Conservation (phyloP, 1,139 yeast species). For the Yamadazyma dushanensis region DNA sequence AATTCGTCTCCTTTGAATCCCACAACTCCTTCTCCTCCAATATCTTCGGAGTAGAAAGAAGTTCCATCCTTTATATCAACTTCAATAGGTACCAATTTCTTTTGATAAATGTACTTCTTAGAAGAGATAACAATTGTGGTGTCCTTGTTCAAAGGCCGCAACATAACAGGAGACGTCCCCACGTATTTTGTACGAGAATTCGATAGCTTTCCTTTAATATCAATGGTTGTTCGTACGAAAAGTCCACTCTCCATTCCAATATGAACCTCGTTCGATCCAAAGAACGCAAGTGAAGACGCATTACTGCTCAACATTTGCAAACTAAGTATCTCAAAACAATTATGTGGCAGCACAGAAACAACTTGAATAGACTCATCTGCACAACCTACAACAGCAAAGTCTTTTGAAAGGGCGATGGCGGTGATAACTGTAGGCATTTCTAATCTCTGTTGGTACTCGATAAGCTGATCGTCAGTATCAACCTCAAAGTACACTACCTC, state of each 20-base stretch:
- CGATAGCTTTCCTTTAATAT: constrained; percentile 59
- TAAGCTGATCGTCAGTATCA: constrained; percentile 61
- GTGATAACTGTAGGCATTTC: constrained; percentile 59
- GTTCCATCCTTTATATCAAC: constrained; percentile 36
- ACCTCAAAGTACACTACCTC: constrained; percentile 84
- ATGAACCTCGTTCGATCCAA: constrained; percentile 43
- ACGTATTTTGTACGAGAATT: constrained; percentile 73
- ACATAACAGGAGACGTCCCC: constrained; percentile 63
- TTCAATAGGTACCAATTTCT: constrained; percentile 40
- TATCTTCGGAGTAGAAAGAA: constrained; percentile 65
- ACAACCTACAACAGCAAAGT: constrained; percentile 69
- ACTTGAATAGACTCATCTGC: constrained; percentile 72
- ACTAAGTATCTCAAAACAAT: constrained; percentile 60
- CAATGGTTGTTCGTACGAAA: constrained; percentile 56
- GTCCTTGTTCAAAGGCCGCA: constrained; percentile 33
- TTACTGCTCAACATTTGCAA: constrained; percentile 69
- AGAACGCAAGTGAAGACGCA: constrained; percentile 50
- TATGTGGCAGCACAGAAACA: constrained; percentile 62
- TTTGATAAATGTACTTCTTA: constrained; percentile 39
- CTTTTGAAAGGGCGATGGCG: constrained; percentile 41
- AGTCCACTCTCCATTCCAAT: constrained; percentile 85
- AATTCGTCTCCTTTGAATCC: constrained; percentile 57
- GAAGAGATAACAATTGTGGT: constrained; percentile 45
- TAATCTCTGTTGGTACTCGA: constrained; percentile 66
- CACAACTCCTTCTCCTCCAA: constrained; percentile 59